phyloP scores from a whole-genome alignment of 2,329 filamentous ascomycete species.

The Blastomyces parvus region DNA sequence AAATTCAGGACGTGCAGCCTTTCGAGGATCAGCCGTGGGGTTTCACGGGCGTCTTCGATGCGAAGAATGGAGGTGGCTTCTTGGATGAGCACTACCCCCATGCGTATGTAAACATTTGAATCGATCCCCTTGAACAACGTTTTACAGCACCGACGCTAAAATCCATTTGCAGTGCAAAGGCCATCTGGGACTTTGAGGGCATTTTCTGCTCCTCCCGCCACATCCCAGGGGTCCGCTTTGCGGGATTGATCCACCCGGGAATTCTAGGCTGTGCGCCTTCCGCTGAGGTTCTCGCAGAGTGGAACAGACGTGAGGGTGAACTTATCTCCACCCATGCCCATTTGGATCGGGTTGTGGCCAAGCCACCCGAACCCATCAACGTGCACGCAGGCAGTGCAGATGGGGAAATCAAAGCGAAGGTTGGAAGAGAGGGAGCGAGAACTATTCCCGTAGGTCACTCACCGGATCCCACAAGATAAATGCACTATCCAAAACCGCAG shows the following conservation, averaged over 20 bases:
- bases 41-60: constrained; percentile 74
- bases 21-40: constrained; percentile 81
- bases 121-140: constrained; percentile 32
- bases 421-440: constrained; percentile 68
- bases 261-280: constrained; percentile 86
- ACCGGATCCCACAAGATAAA: not conserved
- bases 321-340: constrained; percentile 57
- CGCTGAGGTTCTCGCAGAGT: constrained; percentile 62
- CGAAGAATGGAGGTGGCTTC: constrained; percentile 77
- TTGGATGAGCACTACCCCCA: constrained; percentile 79
- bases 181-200: constrained; percentile 68
- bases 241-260: constrained; percentile 82
- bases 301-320: constrained; percentile 76
- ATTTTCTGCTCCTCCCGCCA: constrained; percentile 78
- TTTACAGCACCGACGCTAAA: not conserved
- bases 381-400: constrained; percentile 60
- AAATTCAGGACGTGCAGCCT: constrained; percentile 89
- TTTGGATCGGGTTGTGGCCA: constrained; percentile 59
- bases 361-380: constrained; percentile 62
- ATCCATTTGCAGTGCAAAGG: constrained; percentile 44
- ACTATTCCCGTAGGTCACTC: constrained; percentile 56
- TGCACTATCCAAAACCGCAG: not conserved
- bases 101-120: constrained; percentile 44
- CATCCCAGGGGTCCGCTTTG: constrained; percentile 77
- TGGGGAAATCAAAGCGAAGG: constrained; percentile 51